phyloP scores from a whole-genome alignment of 768 basidiomycete species.

The Mycena sanguinolenta region DNA sequence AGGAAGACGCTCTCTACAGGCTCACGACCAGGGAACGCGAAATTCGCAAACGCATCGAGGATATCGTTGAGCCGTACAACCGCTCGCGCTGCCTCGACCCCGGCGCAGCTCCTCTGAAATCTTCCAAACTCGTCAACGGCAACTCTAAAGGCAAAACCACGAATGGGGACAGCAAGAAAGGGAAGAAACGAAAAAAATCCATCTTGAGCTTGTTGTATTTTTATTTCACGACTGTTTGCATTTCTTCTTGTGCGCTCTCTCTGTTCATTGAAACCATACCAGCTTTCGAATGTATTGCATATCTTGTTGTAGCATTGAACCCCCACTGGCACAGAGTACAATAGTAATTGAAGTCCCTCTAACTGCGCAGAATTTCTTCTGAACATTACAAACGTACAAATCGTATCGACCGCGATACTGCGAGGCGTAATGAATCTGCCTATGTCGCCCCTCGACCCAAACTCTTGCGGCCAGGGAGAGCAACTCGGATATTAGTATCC shows the following conservation, averaged over 20 bases:
- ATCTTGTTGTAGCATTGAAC: constrained; percentile 36
- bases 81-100: constrained; percentile 49
- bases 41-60: constrained; percentile 82
- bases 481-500: constrained; percentile 29
- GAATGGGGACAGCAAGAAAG: constrained; percentile 66
- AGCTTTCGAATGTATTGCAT: constrained; percentile 36
- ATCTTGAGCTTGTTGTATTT: constrained; percentile 46
- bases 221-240: constrained; percentile 35
- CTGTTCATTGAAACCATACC: constrained; percentile 17
- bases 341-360: constrained; percentile 21
- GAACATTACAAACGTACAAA: constrained; percentile 35
- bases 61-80: constrained; percentile 68
- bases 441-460: constrained; percentile 22
- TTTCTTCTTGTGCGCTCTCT: constrained; percentile 31
- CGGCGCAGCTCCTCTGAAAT: constrained; percentile 49
- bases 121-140: constrained; percentile 61
- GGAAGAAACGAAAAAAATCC: constrained; percentile 69
- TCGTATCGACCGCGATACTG: constrained; percentile 36
- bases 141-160: constrained; percentile 55
- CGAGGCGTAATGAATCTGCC: constrained; percentile 46
- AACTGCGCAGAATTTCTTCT: constrained; percentile 8
- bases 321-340: constrained; percentile 29
- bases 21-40: constrained; percentile 84
- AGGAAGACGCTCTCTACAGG: constrained; percentile 73
- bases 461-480: background rate